A percentile compares a stretch with the other conserved stretches of the same genome.
Evolutionary conservation across 2,329 filamentous ascomycete species (phyloP).

Genomic region (Raffaelea albimanens): DNA sequence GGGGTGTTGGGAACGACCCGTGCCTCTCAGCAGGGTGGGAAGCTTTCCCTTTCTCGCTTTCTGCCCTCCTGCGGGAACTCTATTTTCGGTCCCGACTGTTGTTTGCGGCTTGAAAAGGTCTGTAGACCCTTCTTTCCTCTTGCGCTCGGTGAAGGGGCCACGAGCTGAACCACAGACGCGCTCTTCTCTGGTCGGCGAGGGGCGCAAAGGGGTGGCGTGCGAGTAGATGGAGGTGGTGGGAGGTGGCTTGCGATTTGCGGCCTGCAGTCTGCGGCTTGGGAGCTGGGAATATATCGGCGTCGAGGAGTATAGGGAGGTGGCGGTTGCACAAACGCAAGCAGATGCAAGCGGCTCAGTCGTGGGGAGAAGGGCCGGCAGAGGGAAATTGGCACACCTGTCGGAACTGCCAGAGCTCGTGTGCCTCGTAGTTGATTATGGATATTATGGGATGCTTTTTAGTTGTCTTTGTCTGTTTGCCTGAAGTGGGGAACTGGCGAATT

Average conservation of each 20-base stretch:
- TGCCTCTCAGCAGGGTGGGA: no score
- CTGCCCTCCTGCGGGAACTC: no score
- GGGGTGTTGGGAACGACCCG: neutral
- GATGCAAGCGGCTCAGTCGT: neutral
- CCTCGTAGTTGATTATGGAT: neutral
- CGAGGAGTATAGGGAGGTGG: neutral
- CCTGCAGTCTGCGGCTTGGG: neutral
- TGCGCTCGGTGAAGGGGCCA: no score
- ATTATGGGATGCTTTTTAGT: neutral
- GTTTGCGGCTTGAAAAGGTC: no score
- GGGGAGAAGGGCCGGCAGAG: neutral
- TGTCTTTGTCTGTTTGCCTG: slow-evolving; percentile 3
- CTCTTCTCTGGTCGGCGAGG: no score
- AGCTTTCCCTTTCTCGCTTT: no score
- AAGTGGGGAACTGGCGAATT: neutral
- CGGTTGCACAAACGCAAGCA: neutral
- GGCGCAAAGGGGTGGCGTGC: no score
- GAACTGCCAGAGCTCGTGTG: slow-evolving; percentile 1
- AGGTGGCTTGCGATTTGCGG: neutral
- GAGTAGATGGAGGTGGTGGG: neutral
- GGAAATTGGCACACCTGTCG: neutral
- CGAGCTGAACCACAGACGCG: no score
- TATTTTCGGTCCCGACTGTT: no score
- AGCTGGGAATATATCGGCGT: neutral
- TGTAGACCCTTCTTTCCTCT: no score